phyloP scores from a whole-genome alignment of 139 green algal species.

The Picocystis salinarum region DNA sequence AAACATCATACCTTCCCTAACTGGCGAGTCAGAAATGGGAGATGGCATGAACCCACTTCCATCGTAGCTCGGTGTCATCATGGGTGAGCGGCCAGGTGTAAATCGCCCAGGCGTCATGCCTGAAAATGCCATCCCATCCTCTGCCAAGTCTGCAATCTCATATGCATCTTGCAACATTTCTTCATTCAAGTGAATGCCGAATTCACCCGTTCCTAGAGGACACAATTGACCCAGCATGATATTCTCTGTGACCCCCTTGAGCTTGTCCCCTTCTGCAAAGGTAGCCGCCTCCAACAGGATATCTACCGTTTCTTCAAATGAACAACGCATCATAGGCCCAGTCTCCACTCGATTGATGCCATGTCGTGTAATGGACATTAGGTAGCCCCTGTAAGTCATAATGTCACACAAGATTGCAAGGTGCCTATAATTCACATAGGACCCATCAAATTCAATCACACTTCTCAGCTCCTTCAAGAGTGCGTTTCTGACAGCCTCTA shows the following conservation, averaged over 20 bases:
- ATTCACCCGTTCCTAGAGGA: constrained; percentile 74
- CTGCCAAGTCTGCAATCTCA: constrained; percentile 18
- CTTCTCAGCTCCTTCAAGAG: constrained; percentile 82
- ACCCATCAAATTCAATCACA: constrained; percentile 98
- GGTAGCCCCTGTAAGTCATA: constrained; percentile 43
- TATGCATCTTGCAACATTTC: constrained; percentile 60
- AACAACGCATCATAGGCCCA: constrained; percentile 74
- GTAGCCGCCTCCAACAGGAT: constrained; percentile 73
- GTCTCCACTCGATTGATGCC: constrained; percentile 92
- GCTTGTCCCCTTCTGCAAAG: constrained; percentile 51
- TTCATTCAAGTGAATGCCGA: constrained; percentile 85
- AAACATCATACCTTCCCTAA: not conserved
- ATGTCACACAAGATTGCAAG: constrained; percentile 5
- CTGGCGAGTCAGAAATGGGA: not conserved
- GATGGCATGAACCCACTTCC: not conserved
- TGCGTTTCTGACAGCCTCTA: constrained; percentile 73
- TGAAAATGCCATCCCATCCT: not conserved
- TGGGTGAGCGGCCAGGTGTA: not conserved
- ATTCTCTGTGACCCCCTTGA: constrained; percentile 80
- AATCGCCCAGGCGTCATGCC: constrained; percentile 1
- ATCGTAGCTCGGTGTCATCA: not conserved
- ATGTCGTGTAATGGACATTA: constrained; percentile 97
- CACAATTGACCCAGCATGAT: constrained; percentile 90
- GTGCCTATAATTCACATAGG: constrained; percentile 87
- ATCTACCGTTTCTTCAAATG: constrained; percentile 98